Conservation (phyloP, 2,329 filamentous ascomycete species). For the Berkeleyomyces rouxiae region DNA sequence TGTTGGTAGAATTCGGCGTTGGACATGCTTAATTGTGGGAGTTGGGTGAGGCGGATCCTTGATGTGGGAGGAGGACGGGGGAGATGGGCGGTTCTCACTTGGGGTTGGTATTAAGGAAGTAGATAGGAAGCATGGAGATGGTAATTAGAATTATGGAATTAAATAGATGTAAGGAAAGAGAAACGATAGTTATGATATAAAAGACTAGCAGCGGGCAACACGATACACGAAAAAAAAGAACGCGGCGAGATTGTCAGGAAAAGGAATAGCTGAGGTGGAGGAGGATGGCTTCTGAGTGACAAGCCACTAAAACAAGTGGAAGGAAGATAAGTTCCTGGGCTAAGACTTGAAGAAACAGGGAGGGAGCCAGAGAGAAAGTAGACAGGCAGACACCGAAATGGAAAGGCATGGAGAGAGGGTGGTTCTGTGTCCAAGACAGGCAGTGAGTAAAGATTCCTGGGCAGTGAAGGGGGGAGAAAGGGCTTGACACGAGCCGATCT, state of each 20-base stretch:
- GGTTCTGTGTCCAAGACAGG: background rate
- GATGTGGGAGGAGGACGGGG: background rate
- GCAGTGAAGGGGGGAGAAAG: background rate
- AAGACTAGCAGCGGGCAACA: background rate
- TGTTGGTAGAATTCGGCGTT: constrained; percentile 12
- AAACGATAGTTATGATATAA: background rate
- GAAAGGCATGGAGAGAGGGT: background rate
- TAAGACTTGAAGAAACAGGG: constrained; percentile 1
- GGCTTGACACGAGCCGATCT: background rate
- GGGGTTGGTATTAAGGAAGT: background rate
- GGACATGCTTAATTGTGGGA: constrained; percentile 1
- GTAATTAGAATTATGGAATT: background rate
- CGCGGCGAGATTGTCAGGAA: background rate
- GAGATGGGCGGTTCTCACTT: background rate
- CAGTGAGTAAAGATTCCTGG: background rate
- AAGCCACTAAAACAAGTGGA: background rate
- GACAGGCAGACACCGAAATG: background rate
- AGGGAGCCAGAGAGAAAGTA: background rate
- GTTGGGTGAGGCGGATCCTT: background rate
- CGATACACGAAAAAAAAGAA: background rate
- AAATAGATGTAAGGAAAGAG: background rate
- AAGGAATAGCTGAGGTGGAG: background rate
- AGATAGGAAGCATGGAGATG: background rate
- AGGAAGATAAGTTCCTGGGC: background rate
- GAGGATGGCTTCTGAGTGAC: background rate